Base-by-base conservation (phyloP, 225 moss, liverwort and hornwort genomes). In the Antitrichia curtipendula region DNA sequence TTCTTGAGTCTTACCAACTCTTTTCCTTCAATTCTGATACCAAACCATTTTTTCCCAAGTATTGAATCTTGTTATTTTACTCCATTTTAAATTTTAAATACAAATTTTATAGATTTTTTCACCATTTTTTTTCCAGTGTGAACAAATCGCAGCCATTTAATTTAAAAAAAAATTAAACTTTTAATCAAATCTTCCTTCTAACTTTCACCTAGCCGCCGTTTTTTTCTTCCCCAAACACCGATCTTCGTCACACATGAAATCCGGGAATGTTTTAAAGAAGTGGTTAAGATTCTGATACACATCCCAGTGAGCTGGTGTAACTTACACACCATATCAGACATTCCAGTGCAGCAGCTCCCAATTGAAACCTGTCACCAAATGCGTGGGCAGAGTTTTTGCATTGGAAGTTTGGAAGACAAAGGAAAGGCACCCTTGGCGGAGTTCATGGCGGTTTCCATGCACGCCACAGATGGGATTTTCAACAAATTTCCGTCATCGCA, bases 21-120 rank as follows among this genome's bases (percentile, higher is more conserved):
- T 45, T 17, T 72, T 72, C 4, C 6, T 45, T 29, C 2, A 10
- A 72, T 28, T 45, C 13, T 6, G 2, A 3, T 6, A 45, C 6
- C 1, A 0, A 16, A 28, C 6, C 0, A 0, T 20, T 74, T 29
- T 11, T 49, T 74, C n/a, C n/a, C 32, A 74, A 20, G 4, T 32
- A 74, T 5, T 1, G 0, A 49, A 0, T 73, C 18, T 0, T 49
- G 2, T 20, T 20, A 49, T 49, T 32, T 49, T 20, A 45, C 7
- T 31, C 47, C 49, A 32, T 5, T 20, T 74, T 4, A 12, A 2
- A 47, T 2, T 6, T 12, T 4, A 31, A 7, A 31, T 2, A 73
- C 0, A 7, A 29, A 6, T 47, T 19, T 49, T 19, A 19, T 7
- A 47, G 29, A 18, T 73, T 31, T 47, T 41, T 47, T 49, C 20